These are phyloP conservation scores for Lachancea kluyveri DNA, from an alignment of 805 yeast genomes.

Conservation along the genomic window DNA sequence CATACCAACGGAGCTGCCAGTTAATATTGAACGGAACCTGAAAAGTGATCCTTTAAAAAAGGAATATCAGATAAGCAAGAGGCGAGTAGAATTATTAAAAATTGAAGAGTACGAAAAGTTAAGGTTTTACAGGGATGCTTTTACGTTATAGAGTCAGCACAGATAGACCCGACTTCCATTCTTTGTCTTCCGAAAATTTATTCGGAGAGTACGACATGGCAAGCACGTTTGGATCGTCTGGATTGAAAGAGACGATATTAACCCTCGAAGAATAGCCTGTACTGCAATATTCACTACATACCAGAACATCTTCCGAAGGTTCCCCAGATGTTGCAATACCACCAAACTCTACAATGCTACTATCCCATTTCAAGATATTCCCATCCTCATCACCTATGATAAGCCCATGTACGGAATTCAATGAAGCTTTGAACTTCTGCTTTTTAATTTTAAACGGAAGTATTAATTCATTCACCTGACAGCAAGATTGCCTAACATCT, in stretches of 20 bases:
- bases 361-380: constrained; percentile 19
- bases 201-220: constrained; percentile 22
- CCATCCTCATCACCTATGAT: constrained; percentile 22
- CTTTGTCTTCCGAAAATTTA: constrained; percentile 9
- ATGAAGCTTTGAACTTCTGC: constrained; percentile 22
- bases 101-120: constrained; percentile 21
- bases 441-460: constrained; percentile 19
- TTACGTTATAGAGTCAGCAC: constrained; percentile 15
- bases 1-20: constrained; percentile 9
- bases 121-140: constrained; percentile 24
- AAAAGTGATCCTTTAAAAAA: constrained; percentile 13
- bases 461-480: constrained; percentile 11
- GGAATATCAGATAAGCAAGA: constrained; percentile 16
- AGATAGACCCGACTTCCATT: constrained; percentile 7
- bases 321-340: constrained; percentile 11
- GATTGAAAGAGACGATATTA: constrained; percentile 17
- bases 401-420: constrained; percentile 18
- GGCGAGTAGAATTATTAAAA: constrained; percentile 15
- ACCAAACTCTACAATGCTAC: constrained; percentile 24
- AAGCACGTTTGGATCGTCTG: constrained; percentile 12
- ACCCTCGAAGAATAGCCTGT: constrained; percentile 8
- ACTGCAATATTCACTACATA: background rate
- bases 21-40: constrained; percentile 2
- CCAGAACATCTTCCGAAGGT: background rate
- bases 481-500: constrained; percentile 27